phyloP scores from a whole-genome alignment of 495 filamentous ascomycete species.

The Mycothermus thermophilus region DNA sequence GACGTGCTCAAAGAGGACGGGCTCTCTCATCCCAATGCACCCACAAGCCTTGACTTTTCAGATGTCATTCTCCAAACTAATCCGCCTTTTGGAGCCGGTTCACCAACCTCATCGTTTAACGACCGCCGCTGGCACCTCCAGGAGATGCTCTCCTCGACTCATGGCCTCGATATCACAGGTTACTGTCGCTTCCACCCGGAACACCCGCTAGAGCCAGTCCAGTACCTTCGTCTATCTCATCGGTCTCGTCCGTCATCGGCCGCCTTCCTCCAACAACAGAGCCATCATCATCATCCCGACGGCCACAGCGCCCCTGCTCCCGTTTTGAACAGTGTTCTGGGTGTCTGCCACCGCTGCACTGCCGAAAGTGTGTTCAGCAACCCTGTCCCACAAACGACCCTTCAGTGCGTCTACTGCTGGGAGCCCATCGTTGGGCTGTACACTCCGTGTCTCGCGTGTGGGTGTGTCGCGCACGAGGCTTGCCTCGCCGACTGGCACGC shows the following conservation, averaged over 20 bases:
- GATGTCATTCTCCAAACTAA: conserved; percentile 18
- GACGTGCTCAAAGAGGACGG: conserved; percentile 42
- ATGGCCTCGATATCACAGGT: conserved; percentile 45
- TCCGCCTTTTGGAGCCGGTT: conserved; percentile 17
- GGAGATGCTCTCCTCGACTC: conserved; percentile 23
- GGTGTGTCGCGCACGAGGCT: conserved; percentile 43
- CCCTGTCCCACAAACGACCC: conserved; percentile 33
- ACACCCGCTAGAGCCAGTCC: conserved; percentile 36
- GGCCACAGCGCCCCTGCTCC: conserved; percentile 12
- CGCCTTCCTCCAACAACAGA: not conserved
- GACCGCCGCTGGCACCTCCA: conserved; percentile 33
- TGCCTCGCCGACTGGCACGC: conserved; percentile 41
- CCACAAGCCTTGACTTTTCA: conserved; percentile 16
- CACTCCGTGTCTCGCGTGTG: conserved; percentile 44
- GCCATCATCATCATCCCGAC: conserved; percentile 9
- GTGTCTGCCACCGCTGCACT: conserved; percentile 36
- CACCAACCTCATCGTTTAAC: conserved; percentile 31
- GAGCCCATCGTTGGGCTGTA: conserved; percentile 44
- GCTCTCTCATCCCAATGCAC: conserved; percentile 12
- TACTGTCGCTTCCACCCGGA: conserved; percentile 43
- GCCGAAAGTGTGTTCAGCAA: conserved; percentile 30
- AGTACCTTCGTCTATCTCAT: conserved; percentile 17
- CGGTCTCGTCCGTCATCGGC: not conserved
- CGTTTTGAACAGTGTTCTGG: conserved; percentile 27
- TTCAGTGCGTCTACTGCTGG: conserved; percentile 45